Conservation (phyloP, 2,329 filamentous ascomycete species). For the Clonostachys solani region DNA sequence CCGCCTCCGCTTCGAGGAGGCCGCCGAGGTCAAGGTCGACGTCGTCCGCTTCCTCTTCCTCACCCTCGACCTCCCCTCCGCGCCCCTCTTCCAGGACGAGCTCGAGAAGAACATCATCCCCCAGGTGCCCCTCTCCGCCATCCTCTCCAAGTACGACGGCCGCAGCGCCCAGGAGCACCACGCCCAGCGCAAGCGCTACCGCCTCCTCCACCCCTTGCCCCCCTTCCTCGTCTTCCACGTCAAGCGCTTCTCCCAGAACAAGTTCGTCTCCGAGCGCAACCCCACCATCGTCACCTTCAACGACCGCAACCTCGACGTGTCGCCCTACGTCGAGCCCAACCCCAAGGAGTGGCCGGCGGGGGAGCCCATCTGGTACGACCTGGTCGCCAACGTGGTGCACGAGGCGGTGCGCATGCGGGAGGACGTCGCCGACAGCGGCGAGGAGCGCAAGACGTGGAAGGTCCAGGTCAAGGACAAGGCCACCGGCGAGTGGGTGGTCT, state of each 20-base stretch:
- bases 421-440: constrained; percentile 84
- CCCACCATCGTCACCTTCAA: constrained; percentile 98
- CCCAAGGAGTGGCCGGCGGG: constrained; percentile 64
- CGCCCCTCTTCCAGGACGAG: constrained; percentile 94
- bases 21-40: constrained; percentile 73
- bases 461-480: constrained; percentile 82
- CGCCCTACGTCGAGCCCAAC: constrained; percentile 87
- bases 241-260: constrained; percentile 95
- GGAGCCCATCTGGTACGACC: constrained; percentile 90
- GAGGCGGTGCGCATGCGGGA: constrained; percentile 75
- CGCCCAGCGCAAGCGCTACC: constrained; percentile 83
- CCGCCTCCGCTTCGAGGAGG: constrained; percentile 88
- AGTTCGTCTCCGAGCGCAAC: constrained; percentile 93
- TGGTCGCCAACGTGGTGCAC: constrained; percentile 91
- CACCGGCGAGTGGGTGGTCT: constrained; percentile 83
- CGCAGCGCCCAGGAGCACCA: constrained; percentile 82
- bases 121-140: constrained; percentile 75
- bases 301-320: constrained; percentile 75
- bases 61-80: constrained; percentile 86
- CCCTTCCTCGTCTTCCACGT: constrained; percentile 92
- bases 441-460: constrained; percentile 88
- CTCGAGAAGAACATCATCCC: constrained; percentile 95
- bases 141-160: constrained; percentile 92
- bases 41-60: constrained; percentile 82
- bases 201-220: constrained; percentile 83